These are phyloP conservation scores for Malus asiatica DNA, from an alignment of 306 rosid genomes.

Conservation along the genomic window DNA sequence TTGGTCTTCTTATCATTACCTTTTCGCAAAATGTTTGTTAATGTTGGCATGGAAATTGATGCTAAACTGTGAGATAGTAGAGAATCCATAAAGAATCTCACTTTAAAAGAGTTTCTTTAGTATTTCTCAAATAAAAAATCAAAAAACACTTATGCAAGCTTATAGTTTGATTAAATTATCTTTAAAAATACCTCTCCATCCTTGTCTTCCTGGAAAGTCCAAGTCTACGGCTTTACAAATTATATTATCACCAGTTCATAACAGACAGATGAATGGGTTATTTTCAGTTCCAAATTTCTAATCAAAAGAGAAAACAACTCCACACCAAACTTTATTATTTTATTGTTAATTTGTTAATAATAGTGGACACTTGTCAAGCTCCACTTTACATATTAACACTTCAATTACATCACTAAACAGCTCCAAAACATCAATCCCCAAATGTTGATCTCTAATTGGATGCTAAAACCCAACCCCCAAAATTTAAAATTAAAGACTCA, in stretches of 20 bases:
- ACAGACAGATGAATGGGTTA: not conserved
- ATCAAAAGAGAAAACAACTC: not conserved
- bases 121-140: no score
- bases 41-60: no score
- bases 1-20: no score
- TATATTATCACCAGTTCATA: not conserved
- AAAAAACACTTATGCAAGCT: no score
- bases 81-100: fast-evolving
- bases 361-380: constrained; percentile 17
- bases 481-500: not conserved
- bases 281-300: not conserved
- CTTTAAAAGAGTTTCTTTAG: no score
- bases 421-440: not conserved
- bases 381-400: not conserved
- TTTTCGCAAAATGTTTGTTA: no score
- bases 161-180: no score
- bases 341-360: no score
- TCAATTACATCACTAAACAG: constrained; percentile 14
- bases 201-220: not conserved
- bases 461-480: not conserved
- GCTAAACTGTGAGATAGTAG: no score
- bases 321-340: not conserved
- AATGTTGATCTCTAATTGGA: not conserved
- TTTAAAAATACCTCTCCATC: not conserved
- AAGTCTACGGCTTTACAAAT: not conserved